A percentile compares a stretch with the other conserved stretches of the same genome.
Conservation (phyloP, 1,139 yeast species). For the Ogataea hybrid region DNA sequence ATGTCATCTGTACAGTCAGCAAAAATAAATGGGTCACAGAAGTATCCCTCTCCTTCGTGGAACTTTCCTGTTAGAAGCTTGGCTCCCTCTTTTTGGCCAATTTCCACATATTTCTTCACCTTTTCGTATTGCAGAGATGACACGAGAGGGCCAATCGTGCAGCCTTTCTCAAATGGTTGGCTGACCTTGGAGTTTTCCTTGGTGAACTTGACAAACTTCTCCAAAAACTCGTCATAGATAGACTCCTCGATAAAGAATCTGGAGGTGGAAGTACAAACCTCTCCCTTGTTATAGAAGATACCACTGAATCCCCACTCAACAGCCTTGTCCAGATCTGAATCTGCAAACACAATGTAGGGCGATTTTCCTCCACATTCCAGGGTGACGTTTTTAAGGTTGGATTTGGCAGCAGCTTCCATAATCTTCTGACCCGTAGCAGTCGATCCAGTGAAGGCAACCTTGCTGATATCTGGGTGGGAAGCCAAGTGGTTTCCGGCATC, state of each 20-base stretch:
- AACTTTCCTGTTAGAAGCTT: constrained; percentile 60
- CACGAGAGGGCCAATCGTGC: constrained; percentile 56
- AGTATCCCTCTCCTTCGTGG: constrained; percentile 58
- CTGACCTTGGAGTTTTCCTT: constrained; percentile 61
- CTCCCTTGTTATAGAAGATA: constrained; percentile 55
- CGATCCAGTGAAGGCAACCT: constrained; percentile 86
- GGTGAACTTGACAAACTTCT: constrained; percentile 35
- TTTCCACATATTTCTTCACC: constrained; percentile 50
- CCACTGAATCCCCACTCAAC: constrained; percentile 41
- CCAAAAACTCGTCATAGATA: constrained; percentile 47
- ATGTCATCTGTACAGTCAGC: constrained; percentile 67
- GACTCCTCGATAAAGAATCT: constrained; percentile 53
- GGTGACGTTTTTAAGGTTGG: constrained; percentile 74
- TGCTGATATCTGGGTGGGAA: constrained; percentile 59
- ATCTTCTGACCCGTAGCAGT: constrained; percentile 78
- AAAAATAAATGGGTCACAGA: constrained; percentile 75
- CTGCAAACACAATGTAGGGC: constrained; percentile 52
- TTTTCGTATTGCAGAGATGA: constrained; percentile 49
- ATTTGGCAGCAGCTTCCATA: constrained; percentile 66
- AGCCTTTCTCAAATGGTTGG: constrained; percentile 67
- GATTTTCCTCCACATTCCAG: constrained; percentile 68
- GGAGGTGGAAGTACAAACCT: constrained; percentile 60
- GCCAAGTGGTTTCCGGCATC: constrained; percentile 61
- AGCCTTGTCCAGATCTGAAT: constrained; percentile 46
- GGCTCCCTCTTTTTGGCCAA: constrained; percentile 55